Percentiles rank a stretch among this genome's conserved stretches.
phyloP scores from a whole-genome alignment of 1,284 basidiomycete species.

The Somion occarium region DNA sequence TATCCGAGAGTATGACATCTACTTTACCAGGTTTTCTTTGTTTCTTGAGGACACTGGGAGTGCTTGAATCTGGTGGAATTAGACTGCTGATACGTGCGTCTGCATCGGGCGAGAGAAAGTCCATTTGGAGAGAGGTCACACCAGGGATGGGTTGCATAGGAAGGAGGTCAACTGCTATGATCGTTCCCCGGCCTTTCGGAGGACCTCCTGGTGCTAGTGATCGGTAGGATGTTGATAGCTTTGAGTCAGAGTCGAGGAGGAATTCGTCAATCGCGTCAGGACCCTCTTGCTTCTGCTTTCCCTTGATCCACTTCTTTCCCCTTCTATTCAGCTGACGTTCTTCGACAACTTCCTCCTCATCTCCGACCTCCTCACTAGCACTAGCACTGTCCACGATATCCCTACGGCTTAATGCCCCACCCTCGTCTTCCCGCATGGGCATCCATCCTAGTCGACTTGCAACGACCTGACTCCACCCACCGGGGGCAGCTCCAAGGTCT shows the following conservation, averaged over 20 bases:
- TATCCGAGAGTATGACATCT: conserved; percentile 74
- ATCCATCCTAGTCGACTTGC: conserved; percentile 45
- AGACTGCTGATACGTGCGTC: conserved; percentile 42
- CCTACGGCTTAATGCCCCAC: conserved; percentile 2
- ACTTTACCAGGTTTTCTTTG: conserved; percentile 37
- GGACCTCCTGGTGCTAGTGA: neutral
- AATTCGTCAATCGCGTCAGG: conserved; percentile 7
- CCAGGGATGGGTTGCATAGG: conserved; percentile 64
- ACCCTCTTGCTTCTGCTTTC: neutral
- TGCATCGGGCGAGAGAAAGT: conserved; percentile 67
- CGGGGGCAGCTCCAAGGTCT: conserved; percentile 84
- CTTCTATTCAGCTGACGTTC: neutral
- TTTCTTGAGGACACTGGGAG: neutral
- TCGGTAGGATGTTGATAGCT: neutral
- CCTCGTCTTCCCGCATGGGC: conserved; percentile 10
- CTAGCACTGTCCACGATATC: conserved; percentile 7
- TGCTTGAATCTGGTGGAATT: conserved; percentile 27
- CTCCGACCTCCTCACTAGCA: conserved; percentile 1
- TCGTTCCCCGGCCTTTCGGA: conserved; percentile 40
- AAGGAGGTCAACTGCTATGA: conserved; percentile 75
- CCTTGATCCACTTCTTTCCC: neutral
- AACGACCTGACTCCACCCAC: conserved; percentile 85
- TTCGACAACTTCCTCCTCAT: conserved; percentile 2
- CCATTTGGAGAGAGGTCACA: conserved; percentile 63
- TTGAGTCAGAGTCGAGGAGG: neutral